Base-by-base conservation (phyloP, 2,329 filamentous ascomycete species). In the Penicillium sp. region DNA sequence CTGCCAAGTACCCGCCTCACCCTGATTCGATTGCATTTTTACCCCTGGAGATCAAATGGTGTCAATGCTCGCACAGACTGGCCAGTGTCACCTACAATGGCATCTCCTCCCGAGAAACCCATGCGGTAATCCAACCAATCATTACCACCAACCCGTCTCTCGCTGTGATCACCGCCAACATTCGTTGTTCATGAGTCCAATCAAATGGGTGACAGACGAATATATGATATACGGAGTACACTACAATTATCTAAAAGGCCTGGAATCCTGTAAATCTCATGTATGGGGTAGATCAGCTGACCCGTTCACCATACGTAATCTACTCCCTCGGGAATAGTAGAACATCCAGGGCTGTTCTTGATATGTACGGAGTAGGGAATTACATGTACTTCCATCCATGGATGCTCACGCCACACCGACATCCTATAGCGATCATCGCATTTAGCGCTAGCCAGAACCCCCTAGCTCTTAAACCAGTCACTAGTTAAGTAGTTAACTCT, bases 121-220 rank as follows among this genome's bases (percentile, higher is more conserved):
- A 56, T 60, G 62, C 61, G 61, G 48, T 52, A 62, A 63, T 36
- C 31, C 45, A 10, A 25, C 63, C 63, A 63, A 66, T 66, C 61
- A 61, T 31, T 36, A 22, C 8, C 22, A 28, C 4, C 3, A 57
- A 41, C 28, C 37, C 45, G 47, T 35, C 49, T 56, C 54, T 53
- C 26, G 50, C 55, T 53, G 63, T 66, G 63, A 66, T 62, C 59
- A 36, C 30, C 43, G 36, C 50, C 22, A 31, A 44, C 50, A 64
- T 62, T 62, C 49, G 59, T 59, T 49, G 31, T 25, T 31, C 47
- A 36, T 19, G 16, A 25, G 17, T 35, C 63, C 61, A 65, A 64
- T 65, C 38, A 14, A 31, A 43, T 40, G 22, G 37, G 10, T 5
- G 9, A 43, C 10, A 12, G 9, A n/a, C 16, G 17, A 12, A 1